Evolutionary conservation across 192 early-diverging fungal species (phyloP), one percentile per base, ranked within the genome.

Genomic region (Coemansia sp.): DNA sequence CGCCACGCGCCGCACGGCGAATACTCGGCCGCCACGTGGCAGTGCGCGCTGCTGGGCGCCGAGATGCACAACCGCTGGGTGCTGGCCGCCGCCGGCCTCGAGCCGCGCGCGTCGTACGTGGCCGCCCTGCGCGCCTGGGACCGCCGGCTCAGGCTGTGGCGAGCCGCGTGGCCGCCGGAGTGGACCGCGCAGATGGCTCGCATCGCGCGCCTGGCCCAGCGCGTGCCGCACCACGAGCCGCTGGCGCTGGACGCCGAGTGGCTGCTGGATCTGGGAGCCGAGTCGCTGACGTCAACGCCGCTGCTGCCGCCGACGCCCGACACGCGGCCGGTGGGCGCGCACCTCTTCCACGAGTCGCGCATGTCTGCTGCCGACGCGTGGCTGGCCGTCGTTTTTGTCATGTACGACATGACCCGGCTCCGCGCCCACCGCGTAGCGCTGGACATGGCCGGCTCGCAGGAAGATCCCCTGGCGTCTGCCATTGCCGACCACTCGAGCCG

Each of bases 61-160:
- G 71, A 70, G 13, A 57, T 75, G 51, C 75, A 77, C 73, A 74
- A 74, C 63, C 54, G 22, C 20, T 38, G 68, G 22, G 67, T 75
- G 24, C 67, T 69, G 24, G 24, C 75, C 44, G 54, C 68, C 7
- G 72, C 72, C 24, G 59, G 62, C 3, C 59, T 24, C 0, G 13
- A 31, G 24, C 0, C 71, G 16, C 60, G 70, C 2, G 69, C 51
- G 20, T 18, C 31, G 27, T 82, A 69, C 42, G 33, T 77, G 7
- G 75, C 54, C 9, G 63, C 73, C 0, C 65, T 76, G 60, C 38
- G 64, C 0, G 59, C 22, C 3, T 81, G 79, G 79, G 68, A 74
- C 65, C 42, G 72, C 18, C 57, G 68, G 10, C n/a, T 70, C 41
- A 65, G 49, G 0, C 2, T 10, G 13, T 73, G 71, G 71, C 71